Percentiles rank a stretch among this genome's conserved stretches.
phyloP scores from a whole-genome alignment of 2,329 filamentous ascomycete species.

The Phaeoacremonium minimum region DNA sequence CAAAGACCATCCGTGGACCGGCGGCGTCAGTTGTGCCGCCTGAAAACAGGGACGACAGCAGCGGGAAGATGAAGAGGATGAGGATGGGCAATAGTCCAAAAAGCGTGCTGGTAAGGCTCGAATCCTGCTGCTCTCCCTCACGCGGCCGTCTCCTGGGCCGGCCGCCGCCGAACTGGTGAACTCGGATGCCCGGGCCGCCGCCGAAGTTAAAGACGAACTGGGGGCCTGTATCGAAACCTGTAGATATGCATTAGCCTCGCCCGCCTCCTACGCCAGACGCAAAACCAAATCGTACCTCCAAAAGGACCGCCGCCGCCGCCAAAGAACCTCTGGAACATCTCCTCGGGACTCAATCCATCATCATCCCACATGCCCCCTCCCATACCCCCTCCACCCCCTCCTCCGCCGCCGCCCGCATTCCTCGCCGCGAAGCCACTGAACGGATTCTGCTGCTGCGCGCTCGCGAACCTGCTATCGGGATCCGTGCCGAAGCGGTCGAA shows the following conservation, averaged over 20 bases:
- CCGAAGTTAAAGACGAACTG: constrained; percentile 96
- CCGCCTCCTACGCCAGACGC: constrained; percentile 7
- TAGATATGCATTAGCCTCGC: too few relatives aligned
- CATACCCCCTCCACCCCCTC: constrained; percentile 30
- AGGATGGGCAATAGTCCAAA: constrained; percentile 81
- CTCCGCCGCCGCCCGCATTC: constrained; percentile 30
- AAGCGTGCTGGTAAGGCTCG: constrained; percentile 52
- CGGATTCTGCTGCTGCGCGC: constrained; percentile 55
- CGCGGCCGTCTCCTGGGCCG: constrained; percentile 73
- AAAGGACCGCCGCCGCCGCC: constrained; percentile 65
- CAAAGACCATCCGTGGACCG: constrained; percentile 72
- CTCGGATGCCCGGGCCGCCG: constrained; percentile 82
- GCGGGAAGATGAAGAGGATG: constrained; percentile 80
- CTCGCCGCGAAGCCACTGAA: constrained; percentile 58
- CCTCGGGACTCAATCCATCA: constrained; percentile 92
- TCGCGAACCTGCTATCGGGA: constrained; percentile 81
- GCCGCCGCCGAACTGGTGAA: constrained; percentile 90
- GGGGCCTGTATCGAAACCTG: constrained; percentile 70
- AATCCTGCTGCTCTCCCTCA: constrained; percentile 46
- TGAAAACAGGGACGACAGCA: constrained; percentile 76
- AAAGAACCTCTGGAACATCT: constrained; percentile 97
- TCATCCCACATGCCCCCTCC: constrained; percentile 73
- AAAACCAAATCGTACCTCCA: too few relatives aligned
- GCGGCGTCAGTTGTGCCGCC: constrained; percentile 44
- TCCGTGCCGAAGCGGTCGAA: constrained; percentile 89